A percentile compares a stretch with the other conserved stretches of the same genome.
These are phyloP conservation scores for Thecamonas trahens DNA, from an alignment of 78 protist species.

Conservation along the genomic window DNA sequence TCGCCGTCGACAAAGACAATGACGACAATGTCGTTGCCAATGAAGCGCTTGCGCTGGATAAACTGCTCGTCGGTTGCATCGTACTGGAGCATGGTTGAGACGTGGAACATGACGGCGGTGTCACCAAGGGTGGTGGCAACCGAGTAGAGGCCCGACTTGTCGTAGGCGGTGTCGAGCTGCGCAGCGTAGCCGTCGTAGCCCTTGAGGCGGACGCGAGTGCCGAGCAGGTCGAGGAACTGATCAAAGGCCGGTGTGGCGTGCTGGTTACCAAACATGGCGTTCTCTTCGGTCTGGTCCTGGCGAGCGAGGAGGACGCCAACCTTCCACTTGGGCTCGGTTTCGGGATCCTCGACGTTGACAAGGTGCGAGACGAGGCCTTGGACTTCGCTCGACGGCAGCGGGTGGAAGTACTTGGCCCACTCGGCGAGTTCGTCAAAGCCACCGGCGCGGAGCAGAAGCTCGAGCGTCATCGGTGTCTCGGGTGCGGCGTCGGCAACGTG, in stretches of 20 bases:
- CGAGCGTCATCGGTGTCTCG: too few species aligned
- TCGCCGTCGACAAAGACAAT: conserved; percentile 53
- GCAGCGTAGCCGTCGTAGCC: conserved; percentile 52
- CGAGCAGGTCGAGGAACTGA: conserved; percentile 53
- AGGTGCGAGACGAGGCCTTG: too few species aligned
- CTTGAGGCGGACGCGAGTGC: conserved; percentile 35
- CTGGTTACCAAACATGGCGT: conserved; percentile 6
- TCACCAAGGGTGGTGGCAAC: conserved; percentile 24
- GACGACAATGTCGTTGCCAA: conserved; percentile 70
- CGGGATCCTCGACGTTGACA: too few species aligned
- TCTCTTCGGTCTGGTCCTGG: conserved; percentile 18
- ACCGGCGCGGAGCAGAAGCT: too few species aligned
- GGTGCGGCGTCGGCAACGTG: too few species aligned
- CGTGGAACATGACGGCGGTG: conserved; percentile 73
- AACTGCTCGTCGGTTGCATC: conserved; percentile 50
- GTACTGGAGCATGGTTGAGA: conserved; percentile 54
- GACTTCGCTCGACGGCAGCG: too few species aligned
- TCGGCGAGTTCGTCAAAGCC: too few species aligned
- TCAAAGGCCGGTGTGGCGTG: conserved; percentile 26
- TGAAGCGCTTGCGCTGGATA: conserved; percentile 64
- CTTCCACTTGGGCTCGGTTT: too few species aligned
- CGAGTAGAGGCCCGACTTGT: conserved; percentile 46
- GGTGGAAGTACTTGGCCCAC: too few species aligned
- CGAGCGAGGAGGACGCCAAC: conserved; percentile 16
- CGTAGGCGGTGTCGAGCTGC: conserved; percentile 45